Percentiles rank a stretch among this genome's conserved stretches.
These are phyloP conservation scores for Colletotrichum endophyticum DNA, from an alignment of 2,329 filamentous ascomycete genomes.

Conservation along the genomic window DNA sequence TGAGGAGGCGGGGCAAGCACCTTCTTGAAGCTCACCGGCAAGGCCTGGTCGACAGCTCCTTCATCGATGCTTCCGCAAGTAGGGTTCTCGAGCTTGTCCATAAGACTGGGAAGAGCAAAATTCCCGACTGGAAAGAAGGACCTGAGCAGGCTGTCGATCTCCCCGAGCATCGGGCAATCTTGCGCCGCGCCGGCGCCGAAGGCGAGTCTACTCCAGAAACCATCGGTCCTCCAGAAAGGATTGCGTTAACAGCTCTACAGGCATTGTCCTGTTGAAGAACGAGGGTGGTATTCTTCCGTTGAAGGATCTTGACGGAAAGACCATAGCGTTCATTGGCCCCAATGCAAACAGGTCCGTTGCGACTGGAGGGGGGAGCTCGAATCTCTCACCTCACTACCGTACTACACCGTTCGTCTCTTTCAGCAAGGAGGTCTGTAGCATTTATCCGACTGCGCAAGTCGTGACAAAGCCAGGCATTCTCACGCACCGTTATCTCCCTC, in stretches of 20 bases:
- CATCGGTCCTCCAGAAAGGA: not conserved
- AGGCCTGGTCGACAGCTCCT: not conserved
- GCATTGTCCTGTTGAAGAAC: not conserved
- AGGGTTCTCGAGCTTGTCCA: not conserved
- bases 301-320: not conserved
- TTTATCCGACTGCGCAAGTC: not conserved
- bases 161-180: not conserved
- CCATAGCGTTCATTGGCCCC: not conserved
- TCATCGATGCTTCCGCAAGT: not conserved
- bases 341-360: not conserved
- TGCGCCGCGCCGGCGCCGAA: not conserved
- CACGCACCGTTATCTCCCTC: not conserved
- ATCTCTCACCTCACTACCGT: not conserved
- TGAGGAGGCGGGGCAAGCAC: not conserved
- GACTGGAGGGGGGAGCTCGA: not conserved
- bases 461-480: not conserved
- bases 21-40: not conserved
- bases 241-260: not conserved
- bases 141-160: not conserved
- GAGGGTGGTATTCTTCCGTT: not conserved
- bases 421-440: not conserved
- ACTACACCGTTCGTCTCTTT: not conserved
- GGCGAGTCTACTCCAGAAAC: not conserved
- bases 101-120: not conserved
- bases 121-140: not conserved